These are phyloP conservation scores for Pseudotsuga menziesii DNA, from an alignment of 75 land plant species.

Conservation along the genomic window DNA sequence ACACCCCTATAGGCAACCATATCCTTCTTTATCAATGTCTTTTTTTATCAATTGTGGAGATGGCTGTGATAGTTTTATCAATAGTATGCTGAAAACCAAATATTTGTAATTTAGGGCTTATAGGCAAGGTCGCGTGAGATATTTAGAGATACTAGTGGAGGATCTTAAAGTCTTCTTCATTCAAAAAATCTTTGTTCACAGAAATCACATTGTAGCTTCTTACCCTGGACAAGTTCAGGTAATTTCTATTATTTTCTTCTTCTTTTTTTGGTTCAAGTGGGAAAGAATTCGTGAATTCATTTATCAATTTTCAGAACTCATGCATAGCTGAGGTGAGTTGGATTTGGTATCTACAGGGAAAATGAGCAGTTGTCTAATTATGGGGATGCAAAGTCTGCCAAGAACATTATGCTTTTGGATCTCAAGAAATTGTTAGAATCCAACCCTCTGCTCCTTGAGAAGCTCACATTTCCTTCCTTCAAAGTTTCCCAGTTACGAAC, in stretches of 20 bases:
- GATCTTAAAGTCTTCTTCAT: constrained; percentile 55
- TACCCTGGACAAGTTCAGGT: constrained; percentile 73
- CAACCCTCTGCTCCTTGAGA: constrained; percentile 75
- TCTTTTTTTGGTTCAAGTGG: too few species aligned
- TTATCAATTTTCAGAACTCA: too few species aligned
- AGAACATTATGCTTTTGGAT: constrained; percentile 65
- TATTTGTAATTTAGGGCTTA: neutral
- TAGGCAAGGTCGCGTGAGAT: constrained; percentile 55
- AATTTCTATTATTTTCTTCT: neutral
- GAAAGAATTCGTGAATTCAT: neutral
- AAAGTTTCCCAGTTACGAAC: too few species aligned
- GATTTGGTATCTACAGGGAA: constrained; percentile 29
- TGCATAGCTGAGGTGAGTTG: neutral
- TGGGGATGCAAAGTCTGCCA: constrained; percentile 75
- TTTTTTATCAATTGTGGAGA: too few species aligned
- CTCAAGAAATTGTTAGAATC: constrained; percentile 75
- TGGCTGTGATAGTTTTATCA: too few species aligned
- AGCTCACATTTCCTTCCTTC: too few species aligned
- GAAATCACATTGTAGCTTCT: constrained; percentile 72
- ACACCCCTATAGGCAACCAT: too few species aligned
- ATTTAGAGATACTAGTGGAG: constrained; percentile 59
- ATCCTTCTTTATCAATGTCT: neutral
- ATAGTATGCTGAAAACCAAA: neutral
- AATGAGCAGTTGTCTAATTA: constrained; percentile 74
- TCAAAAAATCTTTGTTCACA: constrained; percentile 64